Evolutionary conservation across 1,284 basidiomycete genomes (phyloP), one percentile per base, ranked within the genome.

Genomic region (Cryptococcus sp.): DNA sequence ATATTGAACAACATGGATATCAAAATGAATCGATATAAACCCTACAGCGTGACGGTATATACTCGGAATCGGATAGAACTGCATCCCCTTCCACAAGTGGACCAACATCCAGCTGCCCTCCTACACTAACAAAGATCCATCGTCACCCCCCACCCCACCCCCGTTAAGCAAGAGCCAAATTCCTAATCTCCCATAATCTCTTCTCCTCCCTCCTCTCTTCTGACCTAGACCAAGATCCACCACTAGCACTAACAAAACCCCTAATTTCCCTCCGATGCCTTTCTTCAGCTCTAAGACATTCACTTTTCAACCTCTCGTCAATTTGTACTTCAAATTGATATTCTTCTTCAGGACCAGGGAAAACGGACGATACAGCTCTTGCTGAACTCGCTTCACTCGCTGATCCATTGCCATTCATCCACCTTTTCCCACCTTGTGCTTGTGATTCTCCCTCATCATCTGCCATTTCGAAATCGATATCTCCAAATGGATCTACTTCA

Each of bases 381-480:
- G n/a, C n/a, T n/a, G n/a, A n/a, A n/a, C n/a, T n/a, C n/a, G 28
- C 28, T 11, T 28, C 28, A 28, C 28, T 28, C n/a, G n/a, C n/a
- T n/a, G n/a, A n/a, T 3, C 60, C 64, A 1, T 34, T 40, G 3
- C 59, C 44, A 18, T 60, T 58, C 54, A 91, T 88, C 1, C 89
- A 90, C 25, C 83, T 85, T 18, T 83, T 85, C 18, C 82, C 83
- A 77, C 45, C 79, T 44, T n/a, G n/a, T n/a, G n/a, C n/a, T n/a
- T n/a, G n/a, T n/a, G n/a, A n/a, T n/a, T 85, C 83, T 59, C 88
- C 84, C 70, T 91, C 88, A 63, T 91, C 89, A 60, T 93, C 90
- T 5, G 86, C 88, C 50, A 91, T 81, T 57, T 86, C 87, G 11
- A 28, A 5, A 28, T 28, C 28, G 11, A 28, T 28, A 28, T 28